A percentile compares a stretch with the other conserved stretches of the same genome.
Evolutionary conservation across 306 rosid species (phyloP).

Genomic region (Prunus persica): Prunus_persica_NCBIv2 NC_034009.1:1922001-1922500

Average conservation of each 20-base stretch:
- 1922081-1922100: slow-evolving; percentile 6
- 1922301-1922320: too few species aligned
- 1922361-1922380: too few species aligned
- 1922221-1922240: not conserved
- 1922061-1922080: slow-evolving; percentile 3
- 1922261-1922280: not conserved
- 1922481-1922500: too few species aligned
- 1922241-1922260: not conserved
- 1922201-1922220: not conserved
- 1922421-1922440: too few species aligned
- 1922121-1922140: slow-evolving; percentile 16
- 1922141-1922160: slow-evolving; percentile 1
- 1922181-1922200: not conserved
- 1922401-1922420: too few species aligned
- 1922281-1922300: too few species aligned
- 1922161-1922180: not conserved
- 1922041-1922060: not conserved
- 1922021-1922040: not conserved
- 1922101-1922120: not conserved
- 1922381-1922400: too few species aligned
- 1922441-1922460: too few species aligned
- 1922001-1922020: not conserved
- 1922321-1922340: too few species aligned
- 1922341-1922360: too few species aligned
- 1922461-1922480: too few species aligned